Conservation (phyloP, 129 eudicot species). For the Artemisia annua region DNA sequence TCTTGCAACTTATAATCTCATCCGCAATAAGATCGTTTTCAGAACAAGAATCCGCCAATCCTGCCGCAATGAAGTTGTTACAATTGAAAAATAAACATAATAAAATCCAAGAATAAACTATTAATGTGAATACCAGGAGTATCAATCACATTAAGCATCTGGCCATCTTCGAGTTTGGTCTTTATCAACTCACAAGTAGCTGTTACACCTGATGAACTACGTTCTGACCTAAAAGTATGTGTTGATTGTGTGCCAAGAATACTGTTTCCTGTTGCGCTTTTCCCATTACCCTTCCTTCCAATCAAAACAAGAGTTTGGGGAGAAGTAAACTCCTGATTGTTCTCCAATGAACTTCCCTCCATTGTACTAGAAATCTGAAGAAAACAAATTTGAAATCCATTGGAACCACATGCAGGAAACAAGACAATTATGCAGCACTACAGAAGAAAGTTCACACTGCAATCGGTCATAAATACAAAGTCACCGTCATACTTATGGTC, state of each 20-base stretch:
- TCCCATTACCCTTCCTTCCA: slow-evolving; percentile 78
- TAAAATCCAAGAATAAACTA: too few species aligned
- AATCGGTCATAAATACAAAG: too few species aligned
- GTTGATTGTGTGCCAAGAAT: slow-evolving; percentile 39
- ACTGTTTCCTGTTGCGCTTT: slow-evolving; percentile 76
- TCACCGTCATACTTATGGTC: too few species aligned
- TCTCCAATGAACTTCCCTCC: slow-evolving; percentile 57
- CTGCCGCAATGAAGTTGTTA: too few species aligned
- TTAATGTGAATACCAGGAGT: slow-evolving; percentile 12
- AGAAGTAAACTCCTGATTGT: slow-evolving; percentile 46
- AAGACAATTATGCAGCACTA: neutral
- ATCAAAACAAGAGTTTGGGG: slow-evolving; percentile 61
- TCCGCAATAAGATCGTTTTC: too few species aligned
- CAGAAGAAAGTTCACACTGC: too few species aligned
- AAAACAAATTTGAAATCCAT: neutral
- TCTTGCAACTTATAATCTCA: too few species aligned
- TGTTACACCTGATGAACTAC: neutral
- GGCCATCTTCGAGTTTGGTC: neutral
- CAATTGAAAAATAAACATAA: too few species aligned
- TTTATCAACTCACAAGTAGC: neutral
- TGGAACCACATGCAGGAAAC: neutral
- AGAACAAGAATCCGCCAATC: too few species aligned
- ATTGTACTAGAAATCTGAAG: slow-evolving; percentile 27
- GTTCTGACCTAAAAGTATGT: slow-evolving; percentile 8
- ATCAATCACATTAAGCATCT: slow-evolving; percentile 10